A percentile compares a stretch with the other conserved stretches of the same genome.
phyloP scores from a whole-genome alignment of 2,329 filamentous ascomycete genomes.

The Didymellaceae sp. region DNA sequence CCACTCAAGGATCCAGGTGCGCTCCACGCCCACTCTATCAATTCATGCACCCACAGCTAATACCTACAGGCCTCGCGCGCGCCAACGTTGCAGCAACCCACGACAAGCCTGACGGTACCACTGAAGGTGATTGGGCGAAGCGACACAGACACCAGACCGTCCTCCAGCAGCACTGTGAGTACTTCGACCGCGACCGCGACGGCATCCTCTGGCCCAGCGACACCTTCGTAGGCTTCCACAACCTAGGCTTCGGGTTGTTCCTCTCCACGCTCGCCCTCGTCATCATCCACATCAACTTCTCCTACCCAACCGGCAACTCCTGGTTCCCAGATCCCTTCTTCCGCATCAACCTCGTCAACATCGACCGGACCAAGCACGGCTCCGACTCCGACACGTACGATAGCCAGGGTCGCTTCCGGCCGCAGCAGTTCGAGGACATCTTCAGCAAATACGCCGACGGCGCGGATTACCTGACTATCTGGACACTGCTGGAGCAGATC shows the following conservation, averaged over 20 bases:
- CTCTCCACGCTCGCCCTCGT: constrained; percentile 54
- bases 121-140: constrained; percentile 46
- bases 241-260: constrained; percentile 54
- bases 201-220: constrained; percentile 61
- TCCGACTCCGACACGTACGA: constrained; percentile 54
- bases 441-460: constrained; percentile 54
- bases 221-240: constrained; percentile 57
- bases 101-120: constrained; percentile 52
- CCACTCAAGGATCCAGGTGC: constrained; percentile 18
- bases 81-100: constrained; percentile 51
- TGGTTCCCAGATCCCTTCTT: constrained; percentile 56
- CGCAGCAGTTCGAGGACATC: constrained; percentile 57
- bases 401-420: constrained; percentile 54
- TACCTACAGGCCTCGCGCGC: constrained; percentile 47
- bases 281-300: constrained; percentile 59
- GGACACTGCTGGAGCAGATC: constrained; percentile 49
- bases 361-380: constrained; percentile 55
- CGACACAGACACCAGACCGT: constrained; percentile 52
- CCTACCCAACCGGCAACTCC: constrained; percentile 55
- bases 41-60: not conserved
- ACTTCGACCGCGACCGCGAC: constrained; percentile 61
- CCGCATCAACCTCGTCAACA: constrained; percentile 49
- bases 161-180: constrained; percentile 61
- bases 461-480: constrained; percentile 50
- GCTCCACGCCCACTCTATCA: not conserved